These are phyloP conservation scores for Alectoria sarmentosa DNA, from an alignment of 495 filamentous ascomycete species.

Conservation along the genomic window DNA sequence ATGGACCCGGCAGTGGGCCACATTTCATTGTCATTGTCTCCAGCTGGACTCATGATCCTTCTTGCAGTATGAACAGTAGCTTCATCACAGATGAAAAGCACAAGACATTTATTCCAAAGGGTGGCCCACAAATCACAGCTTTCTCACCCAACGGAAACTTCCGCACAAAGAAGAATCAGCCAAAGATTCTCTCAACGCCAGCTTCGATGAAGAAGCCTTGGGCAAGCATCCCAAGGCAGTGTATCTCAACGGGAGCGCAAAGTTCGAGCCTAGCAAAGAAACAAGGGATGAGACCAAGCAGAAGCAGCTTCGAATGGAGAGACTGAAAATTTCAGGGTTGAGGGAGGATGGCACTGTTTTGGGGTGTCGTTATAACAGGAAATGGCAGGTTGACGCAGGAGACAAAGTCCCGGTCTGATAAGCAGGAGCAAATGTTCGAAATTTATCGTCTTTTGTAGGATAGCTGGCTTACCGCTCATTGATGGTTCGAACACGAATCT, in stretches of 20 bases:
- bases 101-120: slow-evolving; percentile 10
- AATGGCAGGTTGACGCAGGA: neutral
- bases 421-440: neutral
- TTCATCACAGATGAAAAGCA: slow-evolving; percentile 2
- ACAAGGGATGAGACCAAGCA: neutral
- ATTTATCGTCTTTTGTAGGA: neutral
- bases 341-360: neutral
- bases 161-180: neutral
- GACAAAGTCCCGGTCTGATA: neutral
- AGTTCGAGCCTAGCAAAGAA: neutral
- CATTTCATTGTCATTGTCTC: neutral
- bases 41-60: slow-evolving; percentile 13
- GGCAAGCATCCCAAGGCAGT: neutral
- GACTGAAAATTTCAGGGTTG: neutral
- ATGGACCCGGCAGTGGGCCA: slow-evolving; percentile 9
- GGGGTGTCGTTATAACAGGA: neutral
- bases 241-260: neutral
- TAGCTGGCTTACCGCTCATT: neutral
- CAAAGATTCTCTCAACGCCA: neutral
- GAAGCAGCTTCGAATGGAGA: neutral
- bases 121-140: neutral
- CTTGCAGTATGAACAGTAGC: neutral
- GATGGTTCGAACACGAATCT: neutral
- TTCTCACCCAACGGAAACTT: neutral
- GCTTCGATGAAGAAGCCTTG: neutral